Conservation (phyloP, 495 filamentous ascomycete species). For the Neurospora hispaniola region DNA sequence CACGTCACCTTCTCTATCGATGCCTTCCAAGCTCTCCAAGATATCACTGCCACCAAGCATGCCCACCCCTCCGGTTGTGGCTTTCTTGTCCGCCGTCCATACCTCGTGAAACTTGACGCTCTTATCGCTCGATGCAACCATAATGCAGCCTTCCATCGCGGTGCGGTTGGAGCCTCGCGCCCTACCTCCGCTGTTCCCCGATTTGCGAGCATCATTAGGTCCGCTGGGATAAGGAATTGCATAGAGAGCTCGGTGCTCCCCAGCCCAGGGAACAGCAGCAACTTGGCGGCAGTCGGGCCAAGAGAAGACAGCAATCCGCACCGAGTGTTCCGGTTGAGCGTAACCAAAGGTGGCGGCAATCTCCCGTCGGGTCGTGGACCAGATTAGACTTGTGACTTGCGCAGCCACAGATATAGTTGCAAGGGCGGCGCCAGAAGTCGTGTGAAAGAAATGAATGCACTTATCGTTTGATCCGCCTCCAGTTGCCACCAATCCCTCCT, state of each 20-base stretch:
- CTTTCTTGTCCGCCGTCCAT: slow-evolving; percentile 59
- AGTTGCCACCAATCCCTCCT: slow-evolving; percentile 74
- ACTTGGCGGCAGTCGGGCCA: slow-evolving; percentile 91
- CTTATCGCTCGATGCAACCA: slow-evolving; percentile 87
- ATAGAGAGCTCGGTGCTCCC: slow-evolving; percentile 69
- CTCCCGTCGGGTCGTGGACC: slow-evolving; percentile 76
- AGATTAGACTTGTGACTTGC: slow-evolving; percentile 87
- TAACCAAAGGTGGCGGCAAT: slow-evolving; percentile 93
- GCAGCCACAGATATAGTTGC: slow-evolving; percentile 88
- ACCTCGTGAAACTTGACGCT: slow-evolving; percentile 96
- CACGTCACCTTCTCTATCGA: slow-evolving; percentile 62
- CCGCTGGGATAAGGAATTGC: slow-evolving; percentile 59
- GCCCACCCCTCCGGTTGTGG: slow-evolving; percentile 46
- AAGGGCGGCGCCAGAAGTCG: slow-evolving; percentile 70
- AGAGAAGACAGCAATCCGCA: slow-evolving; percentile 85
- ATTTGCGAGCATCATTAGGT: slow-evolving; percentile 24
- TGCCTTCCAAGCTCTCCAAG: slow-evolving; percentile 73
- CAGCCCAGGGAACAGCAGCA: slow-evolving; percentile 79
- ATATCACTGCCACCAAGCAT: slow-evolving; percentile 80
- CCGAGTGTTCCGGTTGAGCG: slow-evolving; percentile 85
- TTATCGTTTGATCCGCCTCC: slow-evolving; percentile 91
- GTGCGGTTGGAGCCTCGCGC: slow-evolving; percentile 37
- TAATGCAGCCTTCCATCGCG: slow-evolving; percentile 79
- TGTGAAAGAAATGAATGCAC: slow-evolving; percentile 92
- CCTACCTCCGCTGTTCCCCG: background rate